Evolutionary conservation across 139 green algal species (phyloP), one percentile per base, ranked within the genome.

Genomic region (Haematococcus lacustris): DNA sequence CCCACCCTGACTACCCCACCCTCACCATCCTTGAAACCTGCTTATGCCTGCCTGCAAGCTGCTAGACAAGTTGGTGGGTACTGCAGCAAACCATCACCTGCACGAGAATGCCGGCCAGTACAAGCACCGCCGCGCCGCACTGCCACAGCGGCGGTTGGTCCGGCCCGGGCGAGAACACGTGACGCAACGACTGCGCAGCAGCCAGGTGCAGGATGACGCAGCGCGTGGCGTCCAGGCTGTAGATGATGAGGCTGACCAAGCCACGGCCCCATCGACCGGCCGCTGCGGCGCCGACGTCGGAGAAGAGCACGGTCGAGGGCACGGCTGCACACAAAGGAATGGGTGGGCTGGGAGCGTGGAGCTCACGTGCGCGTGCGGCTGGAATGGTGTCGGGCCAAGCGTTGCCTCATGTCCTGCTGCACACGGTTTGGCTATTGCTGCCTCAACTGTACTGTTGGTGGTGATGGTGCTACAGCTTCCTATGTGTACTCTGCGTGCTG

Each of bases 151-250:
- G 70, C 3, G 70, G 70, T 28, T 34, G 57, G 23, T 6, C 3
- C n/a, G n/a, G n/a, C 50, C 33, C 63, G 17, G 63, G 63, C 3
- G 63, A 37, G 37, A 69, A 69, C 9, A 17, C 21, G 35, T 69
- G 63, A 3, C 63, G 34, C 35, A 69, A 37, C 17, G 63, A 69
- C 38, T 69, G 63, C 23, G 78, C 79, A 21, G 80, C 83, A 1
- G 83, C 83, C 47, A 89, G 74, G 69, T 89, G 83, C 41, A 89
- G 69, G 68, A 89, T 87, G 40, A 89, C 75, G 51, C 80, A 87
- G 32, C 80, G 83, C 0, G 83, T 87, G 25, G 80, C 83, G 30
- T 89, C 80, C 35, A 87, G 60, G 9, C 68, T 73, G 63, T 87
- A 89, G 33, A 89, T 80, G 57, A 82, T 80, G 32, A 62, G 3